Percentiles rank a stretch among this genome's conserved stretches.
phyloP scores from a whole-genome alignment of 2,329 filamentous ascomycete species.

The Coniochaeta ligniaria region DNA sequence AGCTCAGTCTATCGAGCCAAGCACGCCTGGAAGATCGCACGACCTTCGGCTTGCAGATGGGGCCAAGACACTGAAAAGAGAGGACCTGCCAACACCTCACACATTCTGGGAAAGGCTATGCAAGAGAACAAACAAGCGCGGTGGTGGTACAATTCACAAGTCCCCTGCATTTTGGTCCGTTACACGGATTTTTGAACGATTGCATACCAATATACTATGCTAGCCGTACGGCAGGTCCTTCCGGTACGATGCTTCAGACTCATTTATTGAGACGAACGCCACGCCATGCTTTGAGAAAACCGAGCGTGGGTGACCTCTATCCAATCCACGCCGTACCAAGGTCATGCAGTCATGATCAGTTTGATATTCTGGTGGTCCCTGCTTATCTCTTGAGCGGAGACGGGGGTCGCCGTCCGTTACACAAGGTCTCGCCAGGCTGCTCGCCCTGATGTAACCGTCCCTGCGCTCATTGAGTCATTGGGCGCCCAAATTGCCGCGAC shows the following conservation, averaged over 20 bases:
- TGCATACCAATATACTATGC: background rate
- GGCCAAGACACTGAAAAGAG: background rate
- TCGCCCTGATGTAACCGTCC: too few species aligned
- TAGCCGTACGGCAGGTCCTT: too few species aligned
- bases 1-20: too few species aligned
- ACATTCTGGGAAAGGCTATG: background rate
- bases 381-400: background rate
- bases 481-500: background rate
- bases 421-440: background rate
- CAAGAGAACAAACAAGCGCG: background rate
- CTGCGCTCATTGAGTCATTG: background rate
- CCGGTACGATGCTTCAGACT: background rate
- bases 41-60: too few species aligned
- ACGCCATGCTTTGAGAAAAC: too few species aligned
- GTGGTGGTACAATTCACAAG: background rate
- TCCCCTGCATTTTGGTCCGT: background rate
- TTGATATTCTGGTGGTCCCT: background rate
- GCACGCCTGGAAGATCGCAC: too few species aligned
- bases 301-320: too few species aligned
- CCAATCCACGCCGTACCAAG: background rate
- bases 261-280: background rate
- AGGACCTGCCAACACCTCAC: background rate
- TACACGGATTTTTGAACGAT: background rate
- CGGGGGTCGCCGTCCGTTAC: background rate
- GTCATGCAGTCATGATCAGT: background rate